Conservation (phyloP, 1,284 basidiomycete genomes). For the Melanopsichium pennsylvanicum region DNA sequence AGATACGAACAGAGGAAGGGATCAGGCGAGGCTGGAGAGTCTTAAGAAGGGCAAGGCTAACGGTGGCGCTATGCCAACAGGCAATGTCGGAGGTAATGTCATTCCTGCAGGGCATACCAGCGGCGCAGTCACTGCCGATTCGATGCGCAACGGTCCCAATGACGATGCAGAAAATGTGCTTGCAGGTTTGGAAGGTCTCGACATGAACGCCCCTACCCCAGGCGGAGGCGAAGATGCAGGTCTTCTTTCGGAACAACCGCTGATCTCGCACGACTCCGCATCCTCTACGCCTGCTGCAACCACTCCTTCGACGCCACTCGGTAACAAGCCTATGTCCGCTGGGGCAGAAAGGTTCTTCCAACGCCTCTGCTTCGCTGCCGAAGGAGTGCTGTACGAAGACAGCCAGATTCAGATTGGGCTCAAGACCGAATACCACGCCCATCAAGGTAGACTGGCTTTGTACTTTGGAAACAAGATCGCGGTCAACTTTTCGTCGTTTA, state of each 20-base stretch:
- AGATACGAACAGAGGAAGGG: conserved; percentile 82
- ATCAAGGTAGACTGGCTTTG: conserved; percentile 87
- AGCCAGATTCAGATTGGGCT: conserved; percentile 92
- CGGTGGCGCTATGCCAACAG: conserved; percentile 59
- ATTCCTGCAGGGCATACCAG: conserved; percentile 44
- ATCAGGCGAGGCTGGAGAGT: conserved; percentile 71
- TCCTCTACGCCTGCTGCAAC: conserved; percentile 21
- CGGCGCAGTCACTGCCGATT: conserved; percentile 48
- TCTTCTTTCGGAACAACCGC: conserved; percentile 17
- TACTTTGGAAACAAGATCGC: conserved; percentile 96
- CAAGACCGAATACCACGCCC: conserved; percentile 93
- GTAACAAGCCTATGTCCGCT: conserved; percentile 44
- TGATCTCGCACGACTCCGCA: conserved; percentile 27
- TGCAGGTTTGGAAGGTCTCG: conserved; percentile 81
- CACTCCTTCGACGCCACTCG: conserved; percentile 24
- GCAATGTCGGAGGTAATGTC: conserved; percentile 42
- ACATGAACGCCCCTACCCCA: conserved; percentile 70
- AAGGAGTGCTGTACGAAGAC: conserved; percentile 95
- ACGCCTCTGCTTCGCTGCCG: conserved; percentile 79
- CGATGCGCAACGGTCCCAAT: conserved; percentile 25
- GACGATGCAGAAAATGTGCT: conserved; percentile 72
- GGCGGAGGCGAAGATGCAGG: conserved; percentile 31
- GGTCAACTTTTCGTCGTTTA: conserved; percentile 85
- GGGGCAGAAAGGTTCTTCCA: conserved; percentile 77
- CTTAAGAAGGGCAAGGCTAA: conserved; percentile 66